Conservation (phyloP, 257 asterid genomes). For the Plectranthus barbatus region DNA sequence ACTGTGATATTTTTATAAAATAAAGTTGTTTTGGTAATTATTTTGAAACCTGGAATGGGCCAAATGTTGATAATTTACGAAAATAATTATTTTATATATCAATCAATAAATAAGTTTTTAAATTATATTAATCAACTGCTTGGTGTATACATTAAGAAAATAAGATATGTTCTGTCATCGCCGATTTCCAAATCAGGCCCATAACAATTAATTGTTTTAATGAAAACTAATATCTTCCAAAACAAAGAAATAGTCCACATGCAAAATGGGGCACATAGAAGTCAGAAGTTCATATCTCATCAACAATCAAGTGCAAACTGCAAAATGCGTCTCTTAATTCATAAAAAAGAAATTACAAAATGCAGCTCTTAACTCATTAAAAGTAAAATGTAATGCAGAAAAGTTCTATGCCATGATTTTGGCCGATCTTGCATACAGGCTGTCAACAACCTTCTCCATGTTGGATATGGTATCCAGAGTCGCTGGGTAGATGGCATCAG, state of each 20-base stretch:
- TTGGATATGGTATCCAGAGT: conserved; percentile 49
- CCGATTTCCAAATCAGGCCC: not conserved
- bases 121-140: too few relatives aligned
- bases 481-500: conserved; percentile 50
- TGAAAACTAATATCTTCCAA: too few relatives aligned
- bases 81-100: too few relatives aligned
- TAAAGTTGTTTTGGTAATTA: too few relatives aligned
- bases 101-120: too few relatives aligned
- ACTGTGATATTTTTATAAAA: too few relatives aligned
- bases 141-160: too few relatives aligned
- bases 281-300: conserved; percentile 2
- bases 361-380: not conserved
- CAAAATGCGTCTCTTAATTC: too few relatives aligned
- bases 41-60: too few relatives aligned
- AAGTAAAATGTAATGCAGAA: conserved; percentile 1
- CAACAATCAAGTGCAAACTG: conserved; percentile 9
- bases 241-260: not conserved
- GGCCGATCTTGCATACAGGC: conserved; percentile 57
- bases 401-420: conserved; percentile 43
- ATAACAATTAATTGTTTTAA: not conserved
- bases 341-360: too few relatives aligned
- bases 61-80: too few relatives aligned
- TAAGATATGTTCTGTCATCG: too few relatives aligned
- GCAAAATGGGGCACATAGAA: conserved; percentile 1
- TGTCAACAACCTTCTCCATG: conserved; percentile 63